These are phyloP conservation scores for Diatrype stigma DNA, from an alignment of 2,329 filamentous ascomycete species.

Conservation along the genomic window DNA sequence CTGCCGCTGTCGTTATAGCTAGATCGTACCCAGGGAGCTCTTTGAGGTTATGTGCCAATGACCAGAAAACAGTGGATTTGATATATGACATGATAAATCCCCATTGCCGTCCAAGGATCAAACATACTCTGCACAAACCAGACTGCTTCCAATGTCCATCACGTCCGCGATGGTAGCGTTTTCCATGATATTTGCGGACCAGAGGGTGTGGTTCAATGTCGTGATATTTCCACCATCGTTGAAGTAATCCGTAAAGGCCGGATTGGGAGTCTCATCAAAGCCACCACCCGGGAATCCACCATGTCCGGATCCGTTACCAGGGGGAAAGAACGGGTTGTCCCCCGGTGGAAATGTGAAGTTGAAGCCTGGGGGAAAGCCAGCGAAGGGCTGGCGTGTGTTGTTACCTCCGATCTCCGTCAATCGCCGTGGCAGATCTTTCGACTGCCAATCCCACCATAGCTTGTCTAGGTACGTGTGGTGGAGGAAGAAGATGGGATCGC, in stretches of 20 bases:
- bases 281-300: constrained; percentile 7
- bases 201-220: constrained; percentile 24
- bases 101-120: no score
- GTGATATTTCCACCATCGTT: constrained; percentile 20
- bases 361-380: constrained; percentile 5
- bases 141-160: constrained; percentile 16
- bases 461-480: constrained; percentile 23
- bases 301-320: constrained; percentile 6
- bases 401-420: constrained; percentile 18
- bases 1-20: no score
- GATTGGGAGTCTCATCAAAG: constrained; percentile 7
- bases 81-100: no score
- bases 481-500: constrained; percentile 23
- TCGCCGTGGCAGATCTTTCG: constrained; percentile 12
- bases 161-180: constrained; percentile 24
- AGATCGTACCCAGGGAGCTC: no score
- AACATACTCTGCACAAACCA: constrained; percentile 20
- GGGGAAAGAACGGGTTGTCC: constrained; percentile 1
- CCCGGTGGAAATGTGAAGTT: constrained; percentile 8
- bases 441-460: constrained; percentile 23
- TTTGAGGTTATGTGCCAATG: no score
- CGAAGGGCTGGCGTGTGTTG: constrained; percentile 9
- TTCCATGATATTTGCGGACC: constrained; percentile 18
- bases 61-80: no score
- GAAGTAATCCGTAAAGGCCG: constrained; percentile 19